Evolutionary conservation across 2,329 filamentous ascomycete species (phyloP).

Genomic region (Mycosphaerella arachidis): DNA sequence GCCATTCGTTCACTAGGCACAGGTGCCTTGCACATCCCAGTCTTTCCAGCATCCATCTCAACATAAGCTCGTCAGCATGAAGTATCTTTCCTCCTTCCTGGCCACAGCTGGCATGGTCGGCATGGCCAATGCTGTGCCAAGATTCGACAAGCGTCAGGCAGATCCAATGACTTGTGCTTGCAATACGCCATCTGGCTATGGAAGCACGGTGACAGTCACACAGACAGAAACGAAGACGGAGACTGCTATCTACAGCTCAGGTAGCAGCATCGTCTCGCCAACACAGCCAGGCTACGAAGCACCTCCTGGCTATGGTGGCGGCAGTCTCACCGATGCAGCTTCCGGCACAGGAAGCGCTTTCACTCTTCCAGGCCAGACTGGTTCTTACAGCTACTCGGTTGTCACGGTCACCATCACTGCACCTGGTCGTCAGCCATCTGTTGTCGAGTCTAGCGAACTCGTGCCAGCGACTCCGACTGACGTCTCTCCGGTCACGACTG

Average conservation of each 20-base stretch:
- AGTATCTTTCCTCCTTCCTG: slow-evolving; percentile 37
- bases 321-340: slow-evolving; percentile 4
- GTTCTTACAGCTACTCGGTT: slow-evolving; percentile 14
- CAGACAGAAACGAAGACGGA: slow-evolving; percentile 16
- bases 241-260: slow-evolving; percentile 10
- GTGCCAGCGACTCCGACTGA: slow-evolving; percentile 8
- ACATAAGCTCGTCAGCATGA: slow-evolving; percentile 25
- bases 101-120: slow-evolving; percentile 44
- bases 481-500: not conserved
- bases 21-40: slow-evolving; percentile 1
- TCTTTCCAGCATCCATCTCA: slow-evolving; percentile 4
- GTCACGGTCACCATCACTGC: slow-evolving; percentile 19
- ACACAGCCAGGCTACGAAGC: slow-evolving; percentile 7
- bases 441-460: slow-evolving; percentile 6
- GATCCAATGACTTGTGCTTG: slow-evolving; percentile 9
- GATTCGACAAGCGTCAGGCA: slow-evolving; percentile 39
- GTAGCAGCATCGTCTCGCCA: slow-evolving; percentile 12
- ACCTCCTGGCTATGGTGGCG: slow-evolving; percentile 13
- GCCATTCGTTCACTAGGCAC: slow-evolving; percentile 14
- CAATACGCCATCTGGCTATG: slow-evolving; percentile 6
- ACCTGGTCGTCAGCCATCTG: slow-evolving; percentile 3
- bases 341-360: slow-evolving; percentile 9
- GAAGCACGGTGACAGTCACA: slow-evolving; percentile 14
- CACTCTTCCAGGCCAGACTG: slow-evolving; percentile 13
- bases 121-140: slow-evolving; percentile 45